Conservation (phyloP, 768 basidiomycete species). For the Termitomyces heimii region DNA sequence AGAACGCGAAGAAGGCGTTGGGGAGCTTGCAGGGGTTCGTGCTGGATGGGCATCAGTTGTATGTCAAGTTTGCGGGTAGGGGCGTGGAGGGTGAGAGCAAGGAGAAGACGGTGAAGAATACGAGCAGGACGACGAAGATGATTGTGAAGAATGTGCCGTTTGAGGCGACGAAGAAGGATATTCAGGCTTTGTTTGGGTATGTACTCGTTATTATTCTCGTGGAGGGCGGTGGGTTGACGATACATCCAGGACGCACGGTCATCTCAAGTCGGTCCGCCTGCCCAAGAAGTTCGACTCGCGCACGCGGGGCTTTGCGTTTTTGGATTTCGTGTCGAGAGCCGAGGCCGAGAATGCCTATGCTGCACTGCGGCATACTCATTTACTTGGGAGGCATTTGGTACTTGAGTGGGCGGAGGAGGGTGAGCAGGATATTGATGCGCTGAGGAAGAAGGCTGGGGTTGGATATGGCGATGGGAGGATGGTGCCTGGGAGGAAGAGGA, state of each 20-base stretch:
- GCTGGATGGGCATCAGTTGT: conserved; percentile 81
- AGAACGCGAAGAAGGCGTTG: conserved; percentile 68
- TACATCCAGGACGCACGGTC: conserved; percentile 70
- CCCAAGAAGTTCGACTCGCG: conserved; percentile 89
- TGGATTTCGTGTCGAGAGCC: conserved; percentile 85
- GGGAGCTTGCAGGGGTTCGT: conserved; percentile 76
- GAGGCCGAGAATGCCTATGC: conserved; percentile 89
- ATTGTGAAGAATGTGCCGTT: conserved; percentile 98
- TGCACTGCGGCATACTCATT: conserved; percentile 88
- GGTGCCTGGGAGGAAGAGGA: conserved; percentile 72
- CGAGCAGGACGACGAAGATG: conserved; percentile 83
- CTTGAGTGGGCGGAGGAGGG: conserved; percentile 90
- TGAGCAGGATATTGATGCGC: conserved; percentile 67
- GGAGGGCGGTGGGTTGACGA: background rate
- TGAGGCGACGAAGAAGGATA: conserved; percentile 90
- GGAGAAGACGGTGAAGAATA: conserved; percentile 31
- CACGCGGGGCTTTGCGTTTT: conserved; percentile 92
- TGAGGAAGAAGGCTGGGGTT: conserved; percentile 77
- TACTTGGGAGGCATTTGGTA: conserved; percentile 92
- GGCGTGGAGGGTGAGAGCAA: conserved; percentile 49
- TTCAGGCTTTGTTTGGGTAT: conserved; percentile 84
- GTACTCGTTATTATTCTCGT: conserved; percentile 22
- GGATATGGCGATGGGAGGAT: conserved; percentile 66
- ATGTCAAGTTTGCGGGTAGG: conserved; percentile 83
- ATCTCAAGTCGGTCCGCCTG: conserved; percentile 89